Base-by-base conservation (phyloP, 2,329 filamentous ascomycete genomes). In the Arthrobotrys megalospora region DNA sequence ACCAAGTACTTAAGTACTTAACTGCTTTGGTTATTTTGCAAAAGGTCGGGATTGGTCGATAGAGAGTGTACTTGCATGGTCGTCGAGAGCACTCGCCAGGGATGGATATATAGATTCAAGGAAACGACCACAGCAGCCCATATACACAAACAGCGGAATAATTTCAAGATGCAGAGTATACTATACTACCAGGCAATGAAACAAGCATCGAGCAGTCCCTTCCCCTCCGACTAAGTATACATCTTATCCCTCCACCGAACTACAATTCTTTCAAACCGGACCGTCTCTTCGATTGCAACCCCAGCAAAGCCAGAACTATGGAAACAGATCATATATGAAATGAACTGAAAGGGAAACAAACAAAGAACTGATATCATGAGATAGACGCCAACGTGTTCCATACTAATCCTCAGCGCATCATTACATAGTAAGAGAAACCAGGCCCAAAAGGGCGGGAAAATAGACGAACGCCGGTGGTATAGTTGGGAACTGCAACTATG, bases 381-480 rank as follows among this genome's bases (percentile, higher is more conserved):
- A 38, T 60, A 60, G 64, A 73, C 69, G 69, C 69, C 69, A 36
- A 53, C 48, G 16, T 60, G 19, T 43, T 41, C 34, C 55, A 60
- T n/a, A 43, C 16, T 43, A 73, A 53, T 73, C 69, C 66, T 60
- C 36, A 38, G 47, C 43, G 64, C 48, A 73, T 48, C 50, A 66
- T 36, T 73, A 66, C 69, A 63, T 50, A 43, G 47, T 5, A 45
- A 60, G 21, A 28, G 21, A 64, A 48, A 16, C 41, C 28, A 43
- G 6, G 12, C 16, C 36, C 36, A 43, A 41, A 41, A 21, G 36
- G 55, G 36, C 34, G 48, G 10, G 19, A 28, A 10, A 24, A 32
- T 7, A 60, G 41, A 16, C 55, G 41, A 60, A 60, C 55, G 55
- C 55, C 55, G 36, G 36, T 60, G 36, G 36, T 60, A 43, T 60